Evolutionary conservation across 2,329 filamentous ascomycete genomes (phyloP).

Genomic region (Trichoderma sp.): DNA sequence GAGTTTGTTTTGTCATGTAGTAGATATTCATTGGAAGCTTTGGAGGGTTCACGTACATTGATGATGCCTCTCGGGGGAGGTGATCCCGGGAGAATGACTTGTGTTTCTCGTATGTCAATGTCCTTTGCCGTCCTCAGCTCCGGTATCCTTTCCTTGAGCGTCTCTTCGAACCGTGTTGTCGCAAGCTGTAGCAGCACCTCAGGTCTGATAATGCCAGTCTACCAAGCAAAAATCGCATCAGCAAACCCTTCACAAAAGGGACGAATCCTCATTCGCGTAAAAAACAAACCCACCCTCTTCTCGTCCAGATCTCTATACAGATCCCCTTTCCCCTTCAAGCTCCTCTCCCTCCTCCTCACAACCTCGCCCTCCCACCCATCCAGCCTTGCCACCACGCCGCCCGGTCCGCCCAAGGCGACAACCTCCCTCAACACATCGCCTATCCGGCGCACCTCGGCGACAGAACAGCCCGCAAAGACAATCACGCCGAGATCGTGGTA

Average conservation of each 20-base stretch:
- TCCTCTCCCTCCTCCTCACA: constrained; percentile 13
- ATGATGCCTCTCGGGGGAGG: constrained; percentile 28
- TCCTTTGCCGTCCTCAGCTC: constrained; percentile 4
- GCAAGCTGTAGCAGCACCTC: constrained; percentile 26
- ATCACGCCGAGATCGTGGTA: constrained; percentile 40
- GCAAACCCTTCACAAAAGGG: not conserved
- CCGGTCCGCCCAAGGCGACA: constrained; percentile 27
- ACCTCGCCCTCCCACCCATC: constrained; percentile 16
- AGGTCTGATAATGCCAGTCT: constrained; percentile 25
- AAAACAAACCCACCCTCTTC: constrained; percentile 22
- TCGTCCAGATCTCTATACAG: constrained; percentile 21
- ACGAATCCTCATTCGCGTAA: not conserved
- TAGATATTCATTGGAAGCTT: not conserved
- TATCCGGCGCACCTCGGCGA: constrained; percentile 30
- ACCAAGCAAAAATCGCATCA: not conserved
- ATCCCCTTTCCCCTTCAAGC: not conserved
- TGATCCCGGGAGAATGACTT: constrained; percentile 24
- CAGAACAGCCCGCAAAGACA: constrained; percentile 34
- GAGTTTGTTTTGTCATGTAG: no score
- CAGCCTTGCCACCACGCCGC: constrained; percentile 21
- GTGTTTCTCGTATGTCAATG: constrained; percentile 23
- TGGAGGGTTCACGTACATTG: constrained; percentile 25
- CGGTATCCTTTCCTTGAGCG: constrained; percentile 18
- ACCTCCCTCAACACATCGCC: constrained; percentile 30
- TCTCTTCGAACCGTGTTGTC: constrained; percentile 20